phyloP scores from a whole-genome alignment of 306 rosid genomes.

The Pyrus bretschneideri region DNA sequence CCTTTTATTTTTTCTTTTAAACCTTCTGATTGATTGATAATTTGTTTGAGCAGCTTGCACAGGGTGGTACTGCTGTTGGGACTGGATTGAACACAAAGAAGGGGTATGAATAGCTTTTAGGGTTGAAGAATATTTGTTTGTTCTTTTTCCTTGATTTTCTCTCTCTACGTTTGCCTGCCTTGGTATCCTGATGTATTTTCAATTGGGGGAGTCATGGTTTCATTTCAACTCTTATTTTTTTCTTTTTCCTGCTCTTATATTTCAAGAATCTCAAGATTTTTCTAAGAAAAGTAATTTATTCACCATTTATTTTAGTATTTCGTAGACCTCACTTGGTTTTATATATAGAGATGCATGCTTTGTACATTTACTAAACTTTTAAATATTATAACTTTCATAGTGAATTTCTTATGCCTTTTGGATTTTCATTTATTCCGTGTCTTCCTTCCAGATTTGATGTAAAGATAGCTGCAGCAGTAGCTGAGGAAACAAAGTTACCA shows the following conservation, averaged over 20 bases:
- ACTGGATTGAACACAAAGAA: conserved; percentile 97
- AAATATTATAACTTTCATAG: not conserved
- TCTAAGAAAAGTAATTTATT: not conserved
- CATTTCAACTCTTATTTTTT: not conserved
- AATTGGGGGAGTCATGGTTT: not conserved
- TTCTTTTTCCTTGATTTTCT: not conserved
- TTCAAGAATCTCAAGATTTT: not conserved
- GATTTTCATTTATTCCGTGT: not conserved
- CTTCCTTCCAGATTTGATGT: conserved; percentile 63
- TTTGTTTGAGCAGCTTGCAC: conserved; percentile 77
- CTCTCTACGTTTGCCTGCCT: not conserved
- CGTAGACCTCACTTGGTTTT: not conserved
- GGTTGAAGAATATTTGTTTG: not conserved
- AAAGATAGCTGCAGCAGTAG: conserved; percentile 94
- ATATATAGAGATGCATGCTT: not conserved
- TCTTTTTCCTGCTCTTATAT: not conserved
- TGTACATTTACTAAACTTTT: not conserved
- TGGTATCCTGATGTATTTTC: not conserved
- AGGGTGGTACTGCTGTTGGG: conserved; percentile 99
- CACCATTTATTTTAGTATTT: not conserved
- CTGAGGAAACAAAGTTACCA: conserved; percentile 81
- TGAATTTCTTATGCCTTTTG: not conserved
- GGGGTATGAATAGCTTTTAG: conserved; percentile 55
- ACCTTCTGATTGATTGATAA: conserved; percentile 25
- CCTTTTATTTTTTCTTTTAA: conserved; percentile 1